Evolutionary conservation across 2,329 filamentous ascomycete genomes (phyloP).

Genomic region (Ophiostoma himal-ulmi): DNA sequence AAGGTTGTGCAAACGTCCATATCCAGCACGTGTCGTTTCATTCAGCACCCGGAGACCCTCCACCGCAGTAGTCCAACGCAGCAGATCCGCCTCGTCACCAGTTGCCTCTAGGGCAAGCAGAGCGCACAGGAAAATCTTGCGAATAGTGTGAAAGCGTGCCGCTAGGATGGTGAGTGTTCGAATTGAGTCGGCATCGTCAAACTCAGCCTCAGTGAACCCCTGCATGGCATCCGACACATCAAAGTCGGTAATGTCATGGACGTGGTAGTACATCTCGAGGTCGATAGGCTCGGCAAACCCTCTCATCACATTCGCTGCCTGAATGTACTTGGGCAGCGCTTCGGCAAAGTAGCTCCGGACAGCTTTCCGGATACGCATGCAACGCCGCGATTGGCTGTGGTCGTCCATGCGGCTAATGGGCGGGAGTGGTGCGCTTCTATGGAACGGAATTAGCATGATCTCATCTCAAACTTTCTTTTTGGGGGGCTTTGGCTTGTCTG

Average conservation of each 20-base stretch:
- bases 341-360: conserved; percentile 64
- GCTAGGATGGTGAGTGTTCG: conserved; percentile 76
- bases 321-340: conserved; percentile 65
- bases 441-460: conserved; percentile 8
- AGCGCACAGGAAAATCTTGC: conserved; percentile 84
- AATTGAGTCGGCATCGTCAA: conserved; percentile 71
- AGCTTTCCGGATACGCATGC: conserved; percentile 70
- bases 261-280: conserved; percentile 86
- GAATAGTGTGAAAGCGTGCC: conserved; percentile 70
- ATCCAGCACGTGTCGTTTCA: conserved; percentile 54
- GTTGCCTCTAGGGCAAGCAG: conserved; percentile 79
- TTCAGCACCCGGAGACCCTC: conserved; percentile 67
- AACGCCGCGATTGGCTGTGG: conserved; percentile 69
- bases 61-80: conserved; percentile 71
- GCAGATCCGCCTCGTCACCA: conserved; percentile 68
- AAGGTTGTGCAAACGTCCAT: conserved; percentile 60
- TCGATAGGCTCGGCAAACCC: conserved; percentile 72
- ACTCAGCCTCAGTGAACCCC: conserved; percentile 56
- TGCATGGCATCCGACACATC: conserved; percentile 66
- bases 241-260: conserved; percentile 71
- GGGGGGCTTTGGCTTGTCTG: not conserved
- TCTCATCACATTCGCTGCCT: conserved; percentile 62
- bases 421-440: conserved; percentile 77
- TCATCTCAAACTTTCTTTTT: not conserved
- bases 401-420: conserved; percentile 91